These are phyloP conservation scores for Coemansia sp. DNA, from an alignment of 192 early-diverging fungal species.

Conservation along the genomic window DNA sequence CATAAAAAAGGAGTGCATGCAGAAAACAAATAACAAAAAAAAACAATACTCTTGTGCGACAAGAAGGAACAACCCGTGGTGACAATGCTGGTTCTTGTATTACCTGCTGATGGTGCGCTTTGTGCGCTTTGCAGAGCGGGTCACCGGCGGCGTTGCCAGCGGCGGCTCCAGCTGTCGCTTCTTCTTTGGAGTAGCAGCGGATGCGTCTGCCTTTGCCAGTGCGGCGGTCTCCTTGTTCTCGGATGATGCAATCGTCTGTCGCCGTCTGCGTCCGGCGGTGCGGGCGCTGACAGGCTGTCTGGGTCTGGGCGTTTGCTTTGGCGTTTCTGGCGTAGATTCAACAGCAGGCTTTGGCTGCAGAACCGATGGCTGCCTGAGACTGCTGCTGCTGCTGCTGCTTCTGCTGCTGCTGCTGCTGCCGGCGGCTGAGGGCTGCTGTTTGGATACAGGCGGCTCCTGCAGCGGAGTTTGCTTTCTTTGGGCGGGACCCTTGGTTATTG, in stretches of 20 bases:
- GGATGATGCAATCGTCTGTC: background rate
- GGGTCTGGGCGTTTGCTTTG: background rate
- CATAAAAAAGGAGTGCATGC: too few relatives aligned
- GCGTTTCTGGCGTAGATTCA: background rate
- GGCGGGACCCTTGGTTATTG: background rate
- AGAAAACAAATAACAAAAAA: too few relatives aligned
- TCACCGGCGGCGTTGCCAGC: constrained; percentile 16
- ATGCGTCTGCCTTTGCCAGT: background rate
- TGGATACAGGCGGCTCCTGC: background rate
- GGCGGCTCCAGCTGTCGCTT: constrained; percentile 2
- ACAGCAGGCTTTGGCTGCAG: background rate
- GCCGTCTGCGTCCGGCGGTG: background rate
- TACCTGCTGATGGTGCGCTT: background rate
- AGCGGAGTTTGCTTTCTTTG: background rate
- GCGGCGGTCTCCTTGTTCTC: background rate
- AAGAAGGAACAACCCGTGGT: background rate
- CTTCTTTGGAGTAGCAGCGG: background rate
- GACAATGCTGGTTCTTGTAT: background rate
- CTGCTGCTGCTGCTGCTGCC: background rate
- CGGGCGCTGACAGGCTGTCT: background rate
- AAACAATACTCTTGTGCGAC: too few relatives aligned
- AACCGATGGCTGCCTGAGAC: too few relatives aligned
- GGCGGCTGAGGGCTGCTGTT: background rate
- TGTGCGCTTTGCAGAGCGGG: constrained; percentile 25
- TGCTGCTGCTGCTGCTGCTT: background rate